Evolutionary conservation across 805 yeast genomes (phyloP).

Genomic region (Sugiyamaella americana): DNA sequence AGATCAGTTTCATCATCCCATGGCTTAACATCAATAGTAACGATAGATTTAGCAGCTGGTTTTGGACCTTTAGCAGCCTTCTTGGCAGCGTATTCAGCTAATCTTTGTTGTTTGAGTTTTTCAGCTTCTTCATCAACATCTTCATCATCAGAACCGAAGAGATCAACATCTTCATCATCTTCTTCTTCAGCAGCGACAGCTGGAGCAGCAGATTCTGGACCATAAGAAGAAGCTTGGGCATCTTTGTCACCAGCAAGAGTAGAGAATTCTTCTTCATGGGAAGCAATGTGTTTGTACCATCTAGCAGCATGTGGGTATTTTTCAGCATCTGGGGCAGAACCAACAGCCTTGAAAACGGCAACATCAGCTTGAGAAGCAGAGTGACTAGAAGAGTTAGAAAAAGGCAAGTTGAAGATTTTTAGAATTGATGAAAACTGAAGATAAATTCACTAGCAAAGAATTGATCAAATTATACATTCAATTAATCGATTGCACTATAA

Average conservation of each 20-base stretch:
- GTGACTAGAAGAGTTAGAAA: constrained; percentile 4
- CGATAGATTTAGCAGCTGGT: constrained; percentile 97
- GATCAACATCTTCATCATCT: constrained; percentile 88
- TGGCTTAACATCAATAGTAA: constrained; percentile 97
- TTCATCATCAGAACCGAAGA: constrained; percentile 91
- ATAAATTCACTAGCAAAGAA: no score
- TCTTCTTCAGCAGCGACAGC: constrained; percentile 63
- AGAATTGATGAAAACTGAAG: no score
- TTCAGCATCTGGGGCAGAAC: constrained; percentile 44
- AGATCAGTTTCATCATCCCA: constrained; percentile 99
- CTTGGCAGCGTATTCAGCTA: constrained; percentile 96
- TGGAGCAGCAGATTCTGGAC: constrained; percentile 47
- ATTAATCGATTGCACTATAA: background rate
- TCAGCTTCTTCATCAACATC: constrained; percentile 97
- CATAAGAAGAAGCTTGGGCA: constrained; percentile 29
- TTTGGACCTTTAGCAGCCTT: constrained; percentile 96
- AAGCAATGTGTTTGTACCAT: constrained; percentile 98
- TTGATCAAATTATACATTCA: no score
- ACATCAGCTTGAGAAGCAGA: constrained; percentile 92
- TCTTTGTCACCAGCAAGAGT: constrained; percentile 63
- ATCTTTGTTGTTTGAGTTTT: constrained; percentile 93
- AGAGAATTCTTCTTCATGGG: constrained; percentile 81
- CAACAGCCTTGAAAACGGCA: constrained; percentile 81
- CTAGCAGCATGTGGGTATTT: constrained; percentile 93
- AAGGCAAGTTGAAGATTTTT: no score